These are phyloP conservation scores for Aspergillus proliferans DNA, from an alignment of 2,329 filamentous ascomycete species.

Conservation along the genomic window DNA sequence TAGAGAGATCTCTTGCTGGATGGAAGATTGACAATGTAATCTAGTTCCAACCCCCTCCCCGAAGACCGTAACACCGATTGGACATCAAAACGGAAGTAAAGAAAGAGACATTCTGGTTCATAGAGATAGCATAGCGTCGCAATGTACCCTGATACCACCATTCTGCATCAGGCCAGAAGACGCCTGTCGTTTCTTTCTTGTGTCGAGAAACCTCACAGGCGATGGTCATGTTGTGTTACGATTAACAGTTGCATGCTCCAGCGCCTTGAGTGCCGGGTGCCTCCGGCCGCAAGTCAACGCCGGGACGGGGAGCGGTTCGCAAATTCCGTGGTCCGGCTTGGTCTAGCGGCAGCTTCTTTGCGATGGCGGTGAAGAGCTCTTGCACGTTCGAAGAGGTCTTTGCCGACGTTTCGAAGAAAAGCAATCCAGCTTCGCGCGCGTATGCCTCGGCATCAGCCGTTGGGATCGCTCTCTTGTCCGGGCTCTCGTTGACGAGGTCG, in stretches of 20 bases:
- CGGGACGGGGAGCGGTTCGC: constrained; percentile 57
- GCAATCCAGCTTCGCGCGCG: constrained; percentile 80
- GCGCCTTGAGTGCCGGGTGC: constrained; percentile 54
- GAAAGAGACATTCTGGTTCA: neutral
- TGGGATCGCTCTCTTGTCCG: constrained; percentile 88
- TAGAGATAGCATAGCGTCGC: neutral
- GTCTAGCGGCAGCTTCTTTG: constrained; percentile 93
- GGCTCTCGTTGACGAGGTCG: constrained; percentile 88
- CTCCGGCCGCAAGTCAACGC: constrained; percentile 62
- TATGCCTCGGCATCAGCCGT: constrained; percentile 92
- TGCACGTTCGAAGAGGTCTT: constrained; percentile 96
- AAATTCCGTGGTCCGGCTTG: constrained; percentile 89
- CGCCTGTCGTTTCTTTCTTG: neutral
- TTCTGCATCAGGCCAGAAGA: neutral
- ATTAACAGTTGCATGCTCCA: constrained; percentile 59
- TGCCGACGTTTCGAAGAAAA: constrained; percentile 98
- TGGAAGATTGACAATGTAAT: constrained; percentile 9
- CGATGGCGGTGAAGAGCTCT: constrained; percentile 94
- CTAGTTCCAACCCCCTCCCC: neutral
- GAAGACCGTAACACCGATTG: neutral
- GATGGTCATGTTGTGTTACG: neutral
- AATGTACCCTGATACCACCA: neutral
- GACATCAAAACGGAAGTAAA: neutral
- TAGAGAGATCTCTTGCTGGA: constrained; percentile 11
- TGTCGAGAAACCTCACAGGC: neutral